These are phyloP conservation scores for Podila epigama DNA, from an alignment of 192 early-diverging fungal genomes.

Conservation along the genomic window DNA sequence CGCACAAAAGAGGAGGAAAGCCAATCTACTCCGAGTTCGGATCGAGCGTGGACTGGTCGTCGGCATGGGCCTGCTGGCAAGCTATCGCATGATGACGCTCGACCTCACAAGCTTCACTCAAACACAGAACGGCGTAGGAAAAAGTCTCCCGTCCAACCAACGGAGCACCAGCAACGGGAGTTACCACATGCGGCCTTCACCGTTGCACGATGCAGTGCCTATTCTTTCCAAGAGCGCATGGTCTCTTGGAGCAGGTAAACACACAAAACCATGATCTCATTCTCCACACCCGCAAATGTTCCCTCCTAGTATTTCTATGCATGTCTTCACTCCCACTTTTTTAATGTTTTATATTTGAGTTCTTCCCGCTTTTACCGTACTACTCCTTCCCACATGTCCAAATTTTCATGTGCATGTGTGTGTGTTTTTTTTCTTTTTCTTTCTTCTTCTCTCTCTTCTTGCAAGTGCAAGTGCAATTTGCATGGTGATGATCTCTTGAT, in stretches of 20 bases:
- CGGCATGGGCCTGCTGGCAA: slow-evolving; percentile 35
- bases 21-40: slow-evolving; percentile 37
- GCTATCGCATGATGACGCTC: slow-evolving; percentile 46
- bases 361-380: too few species aligned
- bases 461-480: too few species aligned
- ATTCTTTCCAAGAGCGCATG: slow-evolving; percentile 20
- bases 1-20: slow-evolving; percentile 22
- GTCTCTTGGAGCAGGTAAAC: slow-evolving; percentile 39
- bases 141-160: background rate
- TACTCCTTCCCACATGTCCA: too few species aligned
- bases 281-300: background rate
- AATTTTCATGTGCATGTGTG: too few species aligned
- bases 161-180: background rate
- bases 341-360: too few species aligned
- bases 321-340: too few species aligned
- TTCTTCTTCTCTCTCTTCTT: too few species aligned
- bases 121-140: too few species aligned
- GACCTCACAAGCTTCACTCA: slow-evolving; percentile 11
- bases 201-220: slow-evolving; percentile 8
- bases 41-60: slow-evolving; percentile 46
- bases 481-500: too few species aligned
- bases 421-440: too few species aligned
- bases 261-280: background rate
- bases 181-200: too few species aligned
- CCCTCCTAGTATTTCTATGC: background rate